Base-by-base conservation (phyloP, 2,329 filamentous ascomycete species). In the Calcarisporium arbuscula region DNA sequence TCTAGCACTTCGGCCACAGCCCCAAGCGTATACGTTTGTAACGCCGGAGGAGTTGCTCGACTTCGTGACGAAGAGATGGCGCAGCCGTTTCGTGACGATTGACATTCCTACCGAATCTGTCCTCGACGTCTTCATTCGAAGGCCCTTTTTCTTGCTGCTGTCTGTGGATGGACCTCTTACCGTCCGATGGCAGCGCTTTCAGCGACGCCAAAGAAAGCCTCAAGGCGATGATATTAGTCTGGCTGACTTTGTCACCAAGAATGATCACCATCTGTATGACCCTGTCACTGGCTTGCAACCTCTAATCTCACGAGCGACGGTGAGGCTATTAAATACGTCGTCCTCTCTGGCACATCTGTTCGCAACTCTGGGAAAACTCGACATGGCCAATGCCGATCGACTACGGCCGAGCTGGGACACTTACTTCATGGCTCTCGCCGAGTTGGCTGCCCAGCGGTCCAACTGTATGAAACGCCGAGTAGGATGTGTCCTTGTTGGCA, bases 381-480 rank as follows among this genome's bases (percentile, higher is more conserved):
- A 94, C 55, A 74, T 98, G 18, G 72, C 82, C 2, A 80, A 92
- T 51, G 74, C 82, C 21, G 75, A 84, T 48, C 82, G 92, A 3
- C 70, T 98, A 22, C 79, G 92, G 2, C 92, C 92, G 1, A 81
- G 77, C 31, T 98, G 92, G 92, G 92, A 98, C 61, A 81, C 85
- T 51, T 98, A 98, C 65, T 98, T 98, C 56, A 98, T 98, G 92
- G 79, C 85, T 26, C 70, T 98, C n/a, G 89, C 92, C 5, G 87
- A 85, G 21, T 77, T 98, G 30, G 92, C 92, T 7, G 85, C 90
- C 1, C 83, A 87, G 48, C 77, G 92, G 44, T 87, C 82, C 54
- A 98, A 98, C 61, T 98, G 92, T 67, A 98, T 98, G 92, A 95
- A 96, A 65, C 76, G 92, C 19, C 80, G 90, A 45, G 92, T 98